Base-by-base conservation (phyloP, 2,329 filamentous ascomycete genomes). In the Periconia macrospinosa region DNA sequence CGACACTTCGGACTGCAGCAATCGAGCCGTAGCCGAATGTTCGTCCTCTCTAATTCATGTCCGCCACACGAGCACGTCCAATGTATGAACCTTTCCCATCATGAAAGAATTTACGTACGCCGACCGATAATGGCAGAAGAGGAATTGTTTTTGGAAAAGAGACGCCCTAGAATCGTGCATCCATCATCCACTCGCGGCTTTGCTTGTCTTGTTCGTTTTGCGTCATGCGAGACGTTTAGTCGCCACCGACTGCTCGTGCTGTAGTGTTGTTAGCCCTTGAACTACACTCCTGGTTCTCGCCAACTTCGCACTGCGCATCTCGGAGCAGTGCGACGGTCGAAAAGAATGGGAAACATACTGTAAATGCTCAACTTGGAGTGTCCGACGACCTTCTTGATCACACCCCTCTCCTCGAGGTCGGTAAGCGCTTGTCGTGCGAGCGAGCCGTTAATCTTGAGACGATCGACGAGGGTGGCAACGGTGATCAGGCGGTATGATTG, bases 401-500 rank as follows among this genome's bases (percentile, higher is more conserved):
- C 86, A 73, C 93, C 94, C 87, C 92, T 94, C 86, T 95, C 91
- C 88, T 97, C 93, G 72, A 97, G 86, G 77, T 97, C 93, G 77
- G 83, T 83, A 68, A 97, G 84, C 80, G 91, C 93, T 82, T 86
- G 83, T 76, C 94, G 88, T 69, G 94, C 94, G 76, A 99, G 84
- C 72, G 91, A 96, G 76, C 94, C 95, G 85, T 99, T 99, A 86
- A 99, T 95, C 92, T 99, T 99, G 81, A 99, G 87, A 81, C 94
- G 88, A 83, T 99, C 94, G 86, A 99, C 94, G 75, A 99, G 92
- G 73, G 91, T 93, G 75, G 94, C 92, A 75, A 97, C 90, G 77
- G 94, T 97, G 83, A 99, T 92, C 80, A 99, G 92, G 77, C 94
- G 92, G 90, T 97, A 99, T 65, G 94, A 97, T 83, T 97, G 94